Base-by-base conservation (phyloP, 2,329 filamentous ascomycete genomes). In the Epichloe amarillans region DNA sequence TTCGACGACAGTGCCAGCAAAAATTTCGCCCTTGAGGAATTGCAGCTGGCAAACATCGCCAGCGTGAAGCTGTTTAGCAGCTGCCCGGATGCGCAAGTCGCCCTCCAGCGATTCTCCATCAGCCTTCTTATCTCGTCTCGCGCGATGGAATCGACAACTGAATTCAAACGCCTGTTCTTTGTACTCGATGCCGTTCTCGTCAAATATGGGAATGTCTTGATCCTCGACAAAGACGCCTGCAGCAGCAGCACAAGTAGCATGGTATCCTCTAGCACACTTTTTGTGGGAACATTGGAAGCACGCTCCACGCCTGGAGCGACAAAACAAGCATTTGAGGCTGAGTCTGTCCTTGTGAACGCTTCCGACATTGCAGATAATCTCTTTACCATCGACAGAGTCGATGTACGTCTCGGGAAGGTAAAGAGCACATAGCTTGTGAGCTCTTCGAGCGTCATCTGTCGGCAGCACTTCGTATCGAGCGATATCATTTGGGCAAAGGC, bases 201-300 rank as follows among this genome's bases (percentile, higher is more conserved):
- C 87, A 64, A 90, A 91, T 2, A 94, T 86, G 0, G 88, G 86
- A 33, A 95, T 83, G 37, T 88, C 81, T 33, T 87, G 87, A 59
- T 88, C 81, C 63, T 98, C 91, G 46, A 96, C 83, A 63, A 95
- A 86, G 2, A 96, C 89, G 51, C 93, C 93, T 37, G 90, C 91
- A 21, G 91, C 83, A 7, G 89, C 84, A 3, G 93, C 93, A 64
- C 93, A 98, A 1, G 90, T 97, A 15, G 91, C 87, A 64, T 98
- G 93, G 67, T 96, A 98, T 8, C 91, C 85, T 56, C 93, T 77
- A 4, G 88, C 85, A 61, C 93, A 98, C 65, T 95, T 97, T 72
- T 90, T 91, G 58, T 88, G 84, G 1, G 88, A 94, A 68, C 93
- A 98, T 66, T 97, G 91, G 70, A 98, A 94, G 69, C 91, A 96